Conservation (phyloP, 495 filamentous ascomycete species). For the Aspergillus hancockii region DNA sequence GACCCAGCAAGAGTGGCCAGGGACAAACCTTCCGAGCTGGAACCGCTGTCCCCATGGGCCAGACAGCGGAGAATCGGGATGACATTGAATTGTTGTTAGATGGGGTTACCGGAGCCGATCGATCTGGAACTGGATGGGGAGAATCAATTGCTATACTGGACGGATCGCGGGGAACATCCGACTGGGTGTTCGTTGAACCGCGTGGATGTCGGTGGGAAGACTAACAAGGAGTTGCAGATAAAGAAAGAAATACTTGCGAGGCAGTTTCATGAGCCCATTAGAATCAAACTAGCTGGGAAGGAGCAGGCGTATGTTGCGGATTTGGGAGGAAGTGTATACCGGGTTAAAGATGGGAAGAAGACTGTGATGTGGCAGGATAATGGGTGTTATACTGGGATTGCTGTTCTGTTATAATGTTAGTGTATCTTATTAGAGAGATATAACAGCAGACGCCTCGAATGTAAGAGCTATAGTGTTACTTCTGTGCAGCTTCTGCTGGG, state of each 20-base stretch:
- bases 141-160: conserved; percentile 50
- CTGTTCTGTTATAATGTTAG: too few relatives aligned
- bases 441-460: too few relatives aligned
- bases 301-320: conserved; percentile 47
- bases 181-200: conserved; percentile 31
- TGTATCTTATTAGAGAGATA: too few relatives aligned
- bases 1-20: conserved; percentile 42
- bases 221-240: neutral
- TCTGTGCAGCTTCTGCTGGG: too few relatives aligned
- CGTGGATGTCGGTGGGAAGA: conserved; percentile 22
- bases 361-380: conserved; percentile 30
- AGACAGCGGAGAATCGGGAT: conserved; percentile 27
- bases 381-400: conserved; percentile 32
- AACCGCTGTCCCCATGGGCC: conserved; percentile 35
- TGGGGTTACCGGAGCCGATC: conserved; percentile 54
- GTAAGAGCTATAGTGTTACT: too few relatives aligned
- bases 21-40: conserved; percentile 50
- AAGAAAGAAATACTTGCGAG: conserved; percentile 37
- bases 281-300: conserved; percentile 41
- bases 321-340: conserved; percentile 47
- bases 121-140: conserved; percentile 51
- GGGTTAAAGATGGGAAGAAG: conserved; percentile 45
- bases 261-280: conserved; percentile 50
- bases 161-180: conserved; percentile 52
- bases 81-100: conserved; percentile 48